These are phyloP conservation scores for Malus sieversii DNA, from an alignment of 306 rosid genomes.

Conservation along the genomic window DNA sequence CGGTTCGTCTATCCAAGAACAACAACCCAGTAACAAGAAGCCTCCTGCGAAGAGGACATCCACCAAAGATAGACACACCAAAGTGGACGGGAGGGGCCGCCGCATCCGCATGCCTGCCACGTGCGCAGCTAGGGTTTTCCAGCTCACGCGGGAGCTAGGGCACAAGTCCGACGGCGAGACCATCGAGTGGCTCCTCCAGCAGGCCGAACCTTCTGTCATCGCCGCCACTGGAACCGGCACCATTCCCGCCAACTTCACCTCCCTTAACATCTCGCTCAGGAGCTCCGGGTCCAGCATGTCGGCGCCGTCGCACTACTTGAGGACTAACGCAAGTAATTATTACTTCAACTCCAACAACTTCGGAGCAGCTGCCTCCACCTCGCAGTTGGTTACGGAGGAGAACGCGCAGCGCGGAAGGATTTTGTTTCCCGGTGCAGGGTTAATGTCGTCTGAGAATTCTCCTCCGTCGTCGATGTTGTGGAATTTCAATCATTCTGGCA, in stretches of 20 bases:
- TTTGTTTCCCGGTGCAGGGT: conserved; percentile 28
- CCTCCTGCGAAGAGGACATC: conserved; percentile 58
- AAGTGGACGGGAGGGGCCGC: conserved; percentile 93
- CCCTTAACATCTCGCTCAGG: conserved; percentile 87
- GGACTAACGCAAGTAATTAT: conserved; percentile 28
- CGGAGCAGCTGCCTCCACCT: conserved; percentile 9
- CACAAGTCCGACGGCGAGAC: conserved; percentile 96
- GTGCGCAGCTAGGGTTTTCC: conserved; percentile 93
- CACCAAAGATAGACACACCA: conserved; percentile 84
- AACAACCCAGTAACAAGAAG: conserved; percentile 30
- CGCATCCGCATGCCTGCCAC: conserved; percentile 99
- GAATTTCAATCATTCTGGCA: conserved; percentile 42
- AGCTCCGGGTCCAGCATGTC: conserved; percentile 85
- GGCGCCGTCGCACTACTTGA: conserved; percentile 75
- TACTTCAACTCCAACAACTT: conserved; percentile 24
- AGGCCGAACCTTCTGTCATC: conserved; percentile 83
- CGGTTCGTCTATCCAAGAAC: conserved; percentile 7
- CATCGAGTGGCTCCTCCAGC: conserved; percentile 92
- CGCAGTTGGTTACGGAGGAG: conserved; percentile 43
- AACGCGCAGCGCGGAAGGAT: conserved; percentile 24
- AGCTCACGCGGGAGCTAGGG: conserved; percentile 80
- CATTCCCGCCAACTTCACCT: conserved; percentile 85
- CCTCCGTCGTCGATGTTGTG: conserved; percentile 43
- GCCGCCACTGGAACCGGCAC: conserved; percentile 97
- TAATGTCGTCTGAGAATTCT: conserved; percentile 22